Percentiles rank a stretch among this genome's conserved stretches.
Conservation (phyloP, 1,284 basidiomycete genomes). For the Erythrobasidium hasegawianum region DNA sequence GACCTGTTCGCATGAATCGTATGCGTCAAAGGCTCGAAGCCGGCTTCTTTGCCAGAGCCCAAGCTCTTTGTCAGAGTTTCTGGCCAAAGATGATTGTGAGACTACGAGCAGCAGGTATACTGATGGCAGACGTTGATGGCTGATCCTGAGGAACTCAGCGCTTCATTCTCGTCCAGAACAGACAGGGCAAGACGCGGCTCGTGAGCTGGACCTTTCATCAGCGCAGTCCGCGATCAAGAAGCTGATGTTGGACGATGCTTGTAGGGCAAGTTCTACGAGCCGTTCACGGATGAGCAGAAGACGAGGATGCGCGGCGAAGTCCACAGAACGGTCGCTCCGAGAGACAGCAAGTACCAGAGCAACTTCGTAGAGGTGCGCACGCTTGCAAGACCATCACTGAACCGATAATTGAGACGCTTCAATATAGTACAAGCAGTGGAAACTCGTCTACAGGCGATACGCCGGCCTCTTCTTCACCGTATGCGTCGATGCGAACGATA, state of each 20-base stretch:
- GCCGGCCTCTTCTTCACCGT: conserved; percentile 97
- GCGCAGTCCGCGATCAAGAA: neutral
- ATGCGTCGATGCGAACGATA: conserved; percentile 96
- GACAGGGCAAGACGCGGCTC: conserved; percentile 73
- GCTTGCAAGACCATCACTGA: neutral
- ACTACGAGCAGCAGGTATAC: neutral
- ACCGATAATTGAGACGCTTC: conserved; percentile 6
- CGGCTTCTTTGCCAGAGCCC: too few species aligned
- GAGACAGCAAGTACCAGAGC: conserved; percentile 97
- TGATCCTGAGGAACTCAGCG: conserved; percentile 58
- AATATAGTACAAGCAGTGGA: conserved; percentile 83
- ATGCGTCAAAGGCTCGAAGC: too few species aligned
- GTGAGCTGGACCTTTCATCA: neutral
- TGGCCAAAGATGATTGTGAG: conserved; percentile 3
- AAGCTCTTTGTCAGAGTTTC: neutral
- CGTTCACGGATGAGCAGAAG: conserved; percentile 57
- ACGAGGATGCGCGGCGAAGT: conserved; percentile 90
- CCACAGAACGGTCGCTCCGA: conserved; percentile 87
- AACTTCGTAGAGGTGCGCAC: conserved; percentile 93
- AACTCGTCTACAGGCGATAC: conserved; percentile 90
- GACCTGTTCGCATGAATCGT: too few species aligned
- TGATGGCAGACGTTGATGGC: too few species aligned
- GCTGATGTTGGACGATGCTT: conserved; percentile 68
- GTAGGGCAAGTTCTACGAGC: conserved; percentile 89
- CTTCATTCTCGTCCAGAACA: conserved; percentile 93